Base-by-base conservation (phyloP, 768 basidiomycete species). In the Gymnopilus dilepis region DNA sequence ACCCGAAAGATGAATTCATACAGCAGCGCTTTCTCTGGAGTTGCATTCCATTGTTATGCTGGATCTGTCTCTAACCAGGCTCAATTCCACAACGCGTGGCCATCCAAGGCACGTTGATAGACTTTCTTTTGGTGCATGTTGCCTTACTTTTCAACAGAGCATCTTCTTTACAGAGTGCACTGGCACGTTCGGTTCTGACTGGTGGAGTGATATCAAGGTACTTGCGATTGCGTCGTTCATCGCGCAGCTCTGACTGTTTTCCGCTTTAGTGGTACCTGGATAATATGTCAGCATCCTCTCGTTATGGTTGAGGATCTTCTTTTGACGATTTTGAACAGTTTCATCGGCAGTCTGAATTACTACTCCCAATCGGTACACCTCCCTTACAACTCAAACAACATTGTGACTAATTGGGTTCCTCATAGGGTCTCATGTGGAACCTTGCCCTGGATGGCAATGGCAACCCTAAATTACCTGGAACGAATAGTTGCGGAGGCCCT, bases 181-280 rank as follows among this genome's bases (percentile, higher is more conserved):
- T 0, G 90, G 91, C 6, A 85, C 81, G 0, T 72, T 83, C 57
- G 87, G 88, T 13, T 82, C 83, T 8, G 88, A 91, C 69, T 92
- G 90, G 90, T 93, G 91, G 91, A 77, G 76, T 50, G 89, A 92
- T 65, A 86, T 92, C 73, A 92, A 92, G 81, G 89, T 86, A 73
- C 41, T 6, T 63, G 41, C 53, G 12, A 59, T 19, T 21, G 12
- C 15, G 37, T 21, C 17, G 22, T 52, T 26, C 4, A 28, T 8
- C 13, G 19, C 31, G 19, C 28, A 30, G 42, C 19, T 33, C 8
- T 56, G n/a, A 37, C 45, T 55, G n/a, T n/a, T 38, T 40, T 53
- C 37, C 30, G 19, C 15, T 31, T 3, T 40, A 87, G 86, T 90
- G 88, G 88, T 86, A 88, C 62, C 84, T 88, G 82, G 80, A 86